Evolutionary conservation across 495 filamentous ascomycete genomes (phyloP).

Genomic region (Podospora tetraspora): DNA sequence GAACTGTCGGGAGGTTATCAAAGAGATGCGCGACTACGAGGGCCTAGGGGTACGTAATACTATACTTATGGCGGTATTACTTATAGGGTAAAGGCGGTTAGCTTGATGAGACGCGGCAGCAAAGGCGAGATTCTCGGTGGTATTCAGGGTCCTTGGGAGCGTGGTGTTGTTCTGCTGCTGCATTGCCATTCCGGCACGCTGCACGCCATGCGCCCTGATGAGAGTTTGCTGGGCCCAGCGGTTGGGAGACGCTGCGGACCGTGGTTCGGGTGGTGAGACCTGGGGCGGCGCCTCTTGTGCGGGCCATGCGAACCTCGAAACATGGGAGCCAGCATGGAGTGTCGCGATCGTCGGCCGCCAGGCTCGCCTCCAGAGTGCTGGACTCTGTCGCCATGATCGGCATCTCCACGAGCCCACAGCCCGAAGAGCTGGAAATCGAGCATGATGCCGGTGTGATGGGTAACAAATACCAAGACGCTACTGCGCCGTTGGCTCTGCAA

Average conservation of each 20-base stretch:
- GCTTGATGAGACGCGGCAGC: background rate
- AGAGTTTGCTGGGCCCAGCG: background rate
- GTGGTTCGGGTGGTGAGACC: background rate
- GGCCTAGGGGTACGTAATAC: too few species aligned
- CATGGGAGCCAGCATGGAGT: background rate
- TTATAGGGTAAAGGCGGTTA: background rate
- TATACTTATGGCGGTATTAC: background rate
- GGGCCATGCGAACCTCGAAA: too few species aligned
- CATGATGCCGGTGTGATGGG: background rate
- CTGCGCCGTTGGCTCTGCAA: background rate
- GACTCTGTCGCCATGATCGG: background rate
- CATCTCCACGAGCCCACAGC: background rate
- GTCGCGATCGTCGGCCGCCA: background rate
- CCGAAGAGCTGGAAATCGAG: background rate
- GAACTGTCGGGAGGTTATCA: background rate
- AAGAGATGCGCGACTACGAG: background rate
- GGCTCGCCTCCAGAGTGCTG: background rate
- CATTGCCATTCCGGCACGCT: too few species aligned
- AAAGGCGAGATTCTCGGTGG: background rate
- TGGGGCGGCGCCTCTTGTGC: background rate
- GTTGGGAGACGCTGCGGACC: background rate
- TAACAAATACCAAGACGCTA: background rate
- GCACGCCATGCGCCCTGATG: background rate
- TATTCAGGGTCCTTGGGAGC: background rate
- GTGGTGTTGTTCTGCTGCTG: background rate